Evolutionary conservation across 768 basidiomycete genomes (phyloP).

Genomic region (Lentinula sp.): DNA sequence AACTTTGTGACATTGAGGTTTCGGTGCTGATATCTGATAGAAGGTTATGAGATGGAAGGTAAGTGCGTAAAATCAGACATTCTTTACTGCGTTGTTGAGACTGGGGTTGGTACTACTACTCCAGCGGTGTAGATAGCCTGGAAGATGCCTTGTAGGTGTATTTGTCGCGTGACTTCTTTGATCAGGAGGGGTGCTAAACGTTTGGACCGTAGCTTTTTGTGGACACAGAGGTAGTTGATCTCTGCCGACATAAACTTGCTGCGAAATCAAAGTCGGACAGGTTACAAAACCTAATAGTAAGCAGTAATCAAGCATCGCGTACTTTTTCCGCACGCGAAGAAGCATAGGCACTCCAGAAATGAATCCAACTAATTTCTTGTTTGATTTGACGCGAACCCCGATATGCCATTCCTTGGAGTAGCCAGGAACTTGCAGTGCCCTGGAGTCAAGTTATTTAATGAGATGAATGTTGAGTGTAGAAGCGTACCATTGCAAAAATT

Average conservation of each 20-base stretch:
- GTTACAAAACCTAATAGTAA: neutral
- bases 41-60: constrained; percentile 4
- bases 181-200: constrained; percentile 93
- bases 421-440: constrained; percentile 93
- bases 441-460: constrained; percentile 20
- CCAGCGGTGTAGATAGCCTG: constrained; percentile 98
- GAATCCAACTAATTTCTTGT: constrained; percentile 92
- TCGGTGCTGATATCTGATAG: constrained; percentile 81
- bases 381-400: constrained; percentile 87
- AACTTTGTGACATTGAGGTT: constrained; percentile 89
- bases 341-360: constrained; percentile 90
- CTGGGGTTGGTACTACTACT: constrained; percentile 88
- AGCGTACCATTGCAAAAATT: constrained; percentile 84
- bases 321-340: constrained; percentile 83
- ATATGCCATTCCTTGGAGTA: constrained; percentile 94
- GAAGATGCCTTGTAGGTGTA: constrained; percentile 84
- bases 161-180: constrained; percentile 93
- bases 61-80: neutral
- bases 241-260: constrained; percentile 74
- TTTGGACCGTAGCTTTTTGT: constrained; percentile 96
- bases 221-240: constrained; percentile 96
- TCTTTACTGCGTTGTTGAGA: constrained; percentile 73
- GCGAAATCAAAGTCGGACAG: constrained; percentile 7
- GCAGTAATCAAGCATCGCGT: constrained; percentile 20
- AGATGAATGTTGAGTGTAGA: neutral